These are phyloP conservation scores for Trypanosomatidae sp. DNA, from an alignment of 208 protist species.

Conservation along the genomic window DNA sequence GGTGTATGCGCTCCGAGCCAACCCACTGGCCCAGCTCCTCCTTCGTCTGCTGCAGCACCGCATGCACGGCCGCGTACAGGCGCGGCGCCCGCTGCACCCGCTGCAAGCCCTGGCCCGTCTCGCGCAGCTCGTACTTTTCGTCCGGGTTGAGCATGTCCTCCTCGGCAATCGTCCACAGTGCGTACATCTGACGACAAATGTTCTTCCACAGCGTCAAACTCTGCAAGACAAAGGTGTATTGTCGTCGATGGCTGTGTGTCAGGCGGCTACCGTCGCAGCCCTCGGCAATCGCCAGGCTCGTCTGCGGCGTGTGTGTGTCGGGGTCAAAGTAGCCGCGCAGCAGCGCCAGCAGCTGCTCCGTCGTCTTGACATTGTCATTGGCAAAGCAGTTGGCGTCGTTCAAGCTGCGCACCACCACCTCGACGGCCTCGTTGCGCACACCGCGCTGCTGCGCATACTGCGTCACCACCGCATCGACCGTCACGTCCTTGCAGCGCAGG, in stretches of 20 bases:
- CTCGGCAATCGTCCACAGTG: conserved; percentile 90
- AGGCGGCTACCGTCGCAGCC: conserved; percentile 86
- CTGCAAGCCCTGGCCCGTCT: conserved; percentile 93
- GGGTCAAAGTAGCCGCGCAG: conserved; percentile 75
- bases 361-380: conserved; percentile 77
- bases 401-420: conserved; percentile 72
- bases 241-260: conserved; percentile 88
- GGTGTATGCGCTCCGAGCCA: conserved; percentile 90
- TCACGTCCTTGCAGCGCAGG: conserved; percentile 73
- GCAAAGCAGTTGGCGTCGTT: conserved; percentile 88
- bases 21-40: conserved; percentile 82
- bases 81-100: conserved; percentile 87
- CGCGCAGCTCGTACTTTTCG: conserved; percentile 75
- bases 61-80: conserved; percentile 73
- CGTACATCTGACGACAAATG: conserved; percentile 81
- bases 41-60: conserved; percentile 82
- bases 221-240: conserved; percentile 95
- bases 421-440: conserved; percentile 32
- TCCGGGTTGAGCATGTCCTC: conserved; percentile 84
- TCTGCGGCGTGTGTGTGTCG: conserved; percentile 9
- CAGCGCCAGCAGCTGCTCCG: conserved; percentile 46
- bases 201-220: conserved; percentile 94
- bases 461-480: conserved; percentile 47
- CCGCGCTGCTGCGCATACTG: conserved; percentile 29
- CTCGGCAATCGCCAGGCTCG: conserved; percentile 70